phyloP scores from a whole-genome alignment of 495 filamentous ascomycete genomes.

The Lindgomyces ingoldianus region DNA sequence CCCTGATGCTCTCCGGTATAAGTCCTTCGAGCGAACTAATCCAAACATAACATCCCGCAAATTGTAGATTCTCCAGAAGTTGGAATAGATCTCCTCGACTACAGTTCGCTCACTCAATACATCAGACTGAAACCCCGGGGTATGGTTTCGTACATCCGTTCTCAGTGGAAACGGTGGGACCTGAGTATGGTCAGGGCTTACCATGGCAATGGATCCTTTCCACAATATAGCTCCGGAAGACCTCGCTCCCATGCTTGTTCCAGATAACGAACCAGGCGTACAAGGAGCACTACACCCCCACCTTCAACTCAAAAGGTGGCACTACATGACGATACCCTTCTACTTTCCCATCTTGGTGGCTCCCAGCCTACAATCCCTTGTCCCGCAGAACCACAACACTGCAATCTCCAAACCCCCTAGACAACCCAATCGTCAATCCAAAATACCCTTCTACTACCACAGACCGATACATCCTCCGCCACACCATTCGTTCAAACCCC shows the following conservation, averaged over 20 bases:
- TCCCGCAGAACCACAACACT: conserved; percentile 55
- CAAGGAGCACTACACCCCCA: conserved; percentile 3
- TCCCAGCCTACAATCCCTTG: conserved; percentile 2
- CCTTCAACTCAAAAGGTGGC: conserved; percentile 7
- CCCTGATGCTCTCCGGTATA: conserved; percentile 20
- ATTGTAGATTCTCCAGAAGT: conserved; percentile 48
- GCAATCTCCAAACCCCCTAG: conserved; percentile 56
- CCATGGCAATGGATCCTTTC: conserved; percentile 11
- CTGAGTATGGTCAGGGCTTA: conserved; percentile 13
- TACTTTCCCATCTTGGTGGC: conserved; percentile 7
- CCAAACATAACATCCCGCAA: conserved; percentile 34
- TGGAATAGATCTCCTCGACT: conserved; percentile 10
- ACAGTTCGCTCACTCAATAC: conserved; percentile 1
- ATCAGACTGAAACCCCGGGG: not conserved
- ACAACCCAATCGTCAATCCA: conserved; percentile 59
- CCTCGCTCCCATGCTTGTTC: not conserved
- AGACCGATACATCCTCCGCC: conserved; percentile 18
- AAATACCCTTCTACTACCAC: conserved; percentile 9
- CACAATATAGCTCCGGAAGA: not conserved
- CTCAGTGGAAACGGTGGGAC: conserved; percentile 1
- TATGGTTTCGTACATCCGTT: conserved; percentile 9
- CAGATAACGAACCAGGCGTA: not conserved
- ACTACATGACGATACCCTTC: conserved; percentile 3
- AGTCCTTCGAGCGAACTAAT: conserved; percentile 24
- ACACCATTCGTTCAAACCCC: conserved; percentile 3